Percentiles rank a stretch among this genome's conserved stretches.
These are phyloP conservation scores for Flaveria bidentis DNA, from an alignment of 129 eudicot genomes.

Conservation along the genomic window DNA sequence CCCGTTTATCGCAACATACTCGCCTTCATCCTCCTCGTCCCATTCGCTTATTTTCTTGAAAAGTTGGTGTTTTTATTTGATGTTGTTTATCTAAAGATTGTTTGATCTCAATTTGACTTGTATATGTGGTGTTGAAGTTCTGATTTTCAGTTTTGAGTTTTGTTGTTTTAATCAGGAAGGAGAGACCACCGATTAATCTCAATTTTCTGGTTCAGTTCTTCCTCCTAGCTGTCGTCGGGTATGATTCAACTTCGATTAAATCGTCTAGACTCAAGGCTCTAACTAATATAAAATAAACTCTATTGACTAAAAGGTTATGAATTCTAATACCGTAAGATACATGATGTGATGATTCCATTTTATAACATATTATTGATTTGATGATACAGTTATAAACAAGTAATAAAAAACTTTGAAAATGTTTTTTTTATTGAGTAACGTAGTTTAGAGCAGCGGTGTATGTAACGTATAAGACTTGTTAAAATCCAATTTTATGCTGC, in stretches of 20 bases:
- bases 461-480: no score
- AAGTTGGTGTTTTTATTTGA: slow-evolving; percentile 41
- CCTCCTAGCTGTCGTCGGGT: slow-evolving; percentile 91
- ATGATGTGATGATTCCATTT: no score
- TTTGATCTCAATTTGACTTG: not conserved
- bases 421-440: no score
- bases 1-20: slow-evolving; percentile 87
- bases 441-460: no score
- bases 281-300: no score
- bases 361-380: no score
- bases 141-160: not conserved
- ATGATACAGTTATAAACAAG: no score
- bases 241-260: slow-evolving; percentile 11
- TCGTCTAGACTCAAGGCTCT: not conserved
- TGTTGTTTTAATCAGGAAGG: slow-evolving; percentile 57
- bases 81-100: not conserved
- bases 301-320: no score
- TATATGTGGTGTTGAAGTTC: not conserved
- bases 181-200: slow-evolving; percentile 74
- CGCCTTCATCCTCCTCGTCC: slow-evolving; percentile 78
- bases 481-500: no score
- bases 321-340: no score
- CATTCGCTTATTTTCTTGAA: slow-evolving; percentile 94
- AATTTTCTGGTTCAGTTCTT: slow-evolving; percentile 80
- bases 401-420: no score